Evolutionary conservation across 768 basidiomycete species (phyloP), one percentile per base, ranked within the genome.

Genomic region (Mycena capillaripes): DNA sequence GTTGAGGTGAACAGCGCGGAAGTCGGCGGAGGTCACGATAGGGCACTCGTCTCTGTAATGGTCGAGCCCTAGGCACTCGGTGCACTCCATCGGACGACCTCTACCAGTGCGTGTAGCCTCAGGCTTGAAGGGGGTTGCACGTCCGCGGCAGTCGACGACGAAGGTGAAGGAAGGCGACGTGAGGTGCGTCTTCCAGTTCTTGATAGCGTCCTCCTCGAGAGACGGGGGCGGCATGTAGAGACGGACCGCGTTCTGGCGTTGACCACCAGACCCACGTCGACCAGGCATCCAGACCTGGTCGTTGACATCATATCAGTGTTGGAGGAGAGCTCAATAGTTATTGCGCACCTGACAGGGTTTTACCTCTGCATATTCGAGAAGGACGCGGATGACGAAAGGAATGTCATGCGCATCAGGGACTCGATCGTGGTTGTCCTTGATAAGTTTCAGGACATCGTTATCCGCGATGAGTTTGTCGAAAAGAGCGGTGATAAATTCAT

Each of bases 11-110:
- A 68, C 66, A 3, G 66, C 34, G 34, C 38, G 16, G 34, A 59
- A 68, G 0, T 60, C 57, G 16, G 66, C 32, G 19, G 46, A 68
- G 44, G 42, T 68, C 17, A 19, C 21, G 27, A 68, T 68, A 8
- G 66, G 66, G 27, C 66, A 68, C 10, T 58, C 48, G n/a, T 68
- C 66, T 23, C 60, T 58, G 27, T 68, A 66, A n/a, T 66, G 64
- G 19, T 66, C 64, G 21, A 66, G 64, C 25, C 64, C 64, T 27
- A 66, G 64, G 46, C 66, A 68, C 23, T 68, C 57, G 9, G 48
- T 58, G 57, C 66, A 68, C 16, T 68, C 66, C 44, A 68, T 68
- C 3, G 57, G 66, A 9, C 66, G 57, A 6, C 57, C 5, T 12
- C 66, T 36, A 2, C 58, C 57, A 1, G 46, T 21, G 27, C 46